Percentiles rank a stretch among this genome's conserved stretches.
Evolutionary conservation across 2,329 filamentous ascomycete species (phyloP).

Genomic region (Podosphaera aphanis): DNA sequence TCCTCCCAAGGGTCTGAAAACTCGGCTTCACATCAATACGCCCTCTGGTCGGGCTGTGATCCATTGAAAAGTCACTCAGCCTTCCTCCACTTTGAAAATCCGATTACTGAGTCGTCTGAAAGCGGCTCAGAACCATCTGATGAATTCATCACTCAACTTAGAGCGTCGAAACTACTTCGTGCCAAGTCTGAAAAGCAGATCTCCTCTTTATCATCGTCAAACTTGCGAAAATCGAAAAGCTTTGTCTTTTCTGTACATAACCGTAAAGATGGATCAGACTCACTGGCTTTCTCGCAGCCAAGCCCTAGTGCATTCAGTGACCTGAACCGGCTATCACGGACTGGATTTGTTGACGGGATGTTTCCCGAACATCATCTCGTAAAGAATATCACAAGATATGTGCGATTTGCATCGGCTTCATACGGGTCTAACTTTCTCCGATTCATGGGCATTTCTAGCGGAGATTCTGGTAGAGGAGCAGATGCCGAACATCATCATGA

Average conservation of each 20-base stretch:
- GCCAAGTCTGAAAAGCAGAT: conserved; percentile 18
- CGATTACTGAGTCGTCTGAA: conserved; percentile 12
- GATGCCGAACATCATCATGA: conserved; percentile 25
- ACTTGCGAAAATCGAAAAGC: conserved; percentile 10
- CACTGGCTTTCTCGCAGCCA: conserved; percentile 15
- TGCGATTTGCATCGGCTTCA: conserved; percentile 41
- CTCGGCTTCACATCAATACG: too few relatives aligned
- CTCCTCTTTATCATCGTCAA: conserved; percentile 6
- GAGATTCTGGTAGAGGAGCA: conserved; percentile 21
- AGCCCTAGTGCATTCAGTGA: conserved; percentile 11
- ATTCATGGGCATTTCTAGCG: conserved; percentile 36
- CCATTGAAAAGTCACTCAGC: background rate
- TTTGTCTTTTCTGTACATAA: conserved; percentile 32
- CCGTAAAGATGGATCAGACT: conserved; percentile 21
- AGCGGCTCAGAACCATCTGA: conserved; percentile 23
- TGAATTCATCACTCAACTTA: conserved; percentile 13
- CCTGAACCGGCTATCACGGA: conserved; percentile 15
- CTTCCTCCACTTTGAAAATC: background rate
- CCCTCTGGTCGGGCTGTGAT: background rate
- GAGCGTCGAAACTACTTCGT: conserved; percentile 15
- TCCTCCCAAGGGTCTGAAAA: too few relatives aligned
- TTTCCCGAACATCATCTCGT: conserved; percentile 37
- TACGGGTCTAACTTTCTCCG: conserved; percentile 41
- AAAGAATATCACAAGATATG: conserved; percentile 38
- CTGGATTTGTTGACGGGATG: conserved; percentile 31